Conservation (phyloP, 2,329 filamentous ascomycete species). For the Trichoderma atroviride region DNA sequence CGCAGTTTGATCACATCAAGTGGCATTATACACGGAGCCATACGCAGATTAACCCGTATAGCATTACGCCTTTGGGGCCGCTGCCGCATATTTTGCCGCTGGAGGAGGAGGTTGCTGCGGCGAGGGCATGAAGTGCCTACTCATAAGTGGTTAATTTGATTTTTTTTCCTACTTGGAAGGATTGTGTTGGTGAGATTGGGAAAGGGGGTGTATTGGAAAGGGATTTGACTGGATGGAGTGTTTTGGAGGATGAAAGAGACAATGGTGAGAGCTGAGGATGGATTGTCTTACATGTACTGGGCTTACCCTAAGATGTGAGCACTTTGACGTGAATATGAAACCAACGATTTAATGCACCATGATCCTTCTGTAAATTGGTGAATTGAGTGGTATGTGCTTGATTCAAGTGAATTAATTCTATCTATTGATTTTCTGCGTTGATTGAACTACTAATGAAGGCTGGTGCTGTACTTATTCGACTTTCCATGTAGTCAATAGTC, state of each 20-base stretch:
- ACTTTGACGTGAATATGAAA: not conserved
- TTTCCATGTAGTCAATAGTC: not conserved
- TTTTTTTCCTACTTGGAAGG: not conserved
- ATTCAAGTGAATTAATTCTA: not conserved
- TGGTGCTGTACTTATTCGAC: not conserved
- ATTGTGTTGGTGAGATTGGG: not conserved
- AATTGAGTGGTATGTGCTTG: not conserved
- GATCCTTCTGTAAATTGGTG: not conserved
- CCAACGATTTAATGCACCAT: no score
- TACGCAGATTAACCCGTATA: constrained; percentile 66
- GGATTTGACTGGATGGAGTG: not conserved
- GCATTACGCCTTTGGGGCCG: constrained; percentile 84
- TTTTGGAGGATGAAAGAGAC: not conserved
- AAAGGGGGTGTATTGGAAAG: not conserved
- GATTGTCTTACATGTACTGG: not conserved
- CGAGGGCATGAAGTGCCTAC: not conserved
- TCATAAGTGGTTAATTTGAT: no score
- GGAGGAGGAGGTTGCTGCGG: constrained; percentile 68
- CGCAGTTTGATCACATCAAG: constrained; percentile 95
- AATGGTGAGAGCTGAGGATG: not conserved
- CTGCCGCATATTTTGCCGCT: constrained; percentile 77
- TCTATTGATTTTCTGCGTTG: not conserved
- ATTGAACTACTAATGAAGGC: not conserved
- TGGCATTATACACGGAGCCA: constrained; percentile 66
- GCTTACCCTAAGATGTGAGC: constrained; percentile 9